Evolutionary conservation across 2,329 filamentous ascomycete genomes (phyloP).

Genomic region (Tetracladium maxilliforme): DNA sequence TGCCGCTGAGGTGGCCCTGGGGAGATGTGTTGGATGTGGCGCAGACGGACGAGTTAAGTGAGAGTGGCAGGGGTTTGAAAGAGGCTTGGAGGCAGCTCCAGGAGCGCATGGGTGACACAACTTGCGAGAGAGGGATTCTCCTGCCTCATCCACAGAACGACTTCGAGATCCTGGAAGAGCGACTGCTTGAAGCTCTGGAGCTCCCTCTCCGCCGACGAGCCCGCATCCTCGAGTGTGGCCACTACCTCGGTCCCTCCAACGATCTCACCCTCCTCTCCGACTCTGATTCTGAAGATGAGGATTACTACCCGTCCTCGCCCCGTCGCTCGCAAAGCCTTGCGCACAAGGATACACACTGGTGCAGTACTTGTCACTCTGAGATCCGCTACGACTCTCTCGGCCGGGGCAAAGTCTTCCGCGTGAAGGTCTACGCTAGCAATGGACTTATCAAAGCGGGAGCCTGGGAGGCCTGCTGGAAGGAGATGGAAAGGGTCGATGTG

Average conservation of each 20-base stretch:
- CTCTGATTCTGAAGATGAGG: conserved; percentile 10
- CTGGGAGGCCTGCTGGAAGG: conserved; percentile 87
- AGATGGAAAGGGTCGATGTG: conserved; percentile 97
- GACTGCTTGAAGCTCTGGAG: conserved; percentile 60
- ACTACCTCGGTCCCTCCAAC: conserved; percentile 53
- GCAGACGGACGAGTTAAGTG: conserved; percentile 23
- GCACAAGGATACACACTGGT: conserved; percentile 32
- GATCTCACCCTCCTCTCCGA: conserved; percentile 12
- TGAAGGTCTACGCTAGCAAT: conserved; percentile 91
- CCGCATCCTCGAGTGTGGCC: conserved; percentile 59
- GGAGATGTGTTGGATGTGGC: conserved; percentile 35
- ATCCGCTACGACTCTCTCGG: conserved; percentile 40
- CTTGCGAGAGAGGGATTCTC: conserved; percentile 59
- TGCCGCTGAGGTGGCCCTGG: conserved; percentile 57
- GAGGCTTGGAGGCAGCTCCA: conserved; percentile 54
- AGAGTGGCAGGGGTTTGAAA: conserved; percentile 32
- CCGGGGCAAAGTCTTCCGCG: conserved; percentile 50
- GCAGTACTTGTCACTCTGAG: conserved; percentile 36
- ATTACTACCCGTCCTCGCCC: conserved; percentile 5
- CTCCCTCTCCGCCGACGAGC: conserved; percentile 49
- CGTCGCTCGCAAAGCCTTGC: conserved; percentile 4
- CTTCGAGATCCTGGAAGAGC: conserved; percentile 67
- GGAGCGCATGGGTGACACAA: conserved; percentile 57
- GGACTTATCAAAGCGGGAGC: conserved; percentile 84
- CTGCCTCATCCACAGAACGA: conserved; percentile 68